These are phyloP conservation scores for Dioszegia hungarica DNA, from an alignment of 768 basidiomycete species.

Conservation along the genomic window DNA sequence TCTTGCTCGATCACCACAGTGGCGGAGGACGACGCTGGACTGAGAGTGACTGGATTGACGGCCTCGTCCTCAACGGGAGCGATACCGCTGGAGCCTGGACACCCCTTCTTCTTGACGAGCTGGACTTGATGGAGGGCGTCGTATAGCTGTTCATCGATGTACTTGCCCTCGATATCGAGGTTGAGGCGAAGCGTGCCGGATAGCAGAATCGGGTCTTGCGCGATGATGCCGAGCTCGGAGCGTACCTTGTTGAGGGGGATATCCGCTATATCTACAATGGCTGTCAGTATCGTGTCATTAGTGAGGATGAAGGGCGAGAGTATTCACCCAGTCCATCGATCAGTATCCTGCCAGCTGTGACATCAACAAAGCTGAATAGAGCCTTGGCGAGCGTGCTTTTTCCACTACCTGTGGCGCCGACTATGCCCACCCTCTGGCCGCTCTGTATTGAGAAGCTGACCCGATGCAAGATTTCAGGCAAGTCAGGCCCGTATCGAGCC, in stretches of 20 bases:
- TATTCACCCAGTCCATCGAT: conserved; percentile 41
- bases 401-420: conserved; percentile 42
- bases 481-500: conserved; percentile 22
- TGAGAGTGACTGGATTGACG: no score
- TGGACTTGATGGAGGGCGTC: conserved; percentile 39
- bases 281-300: not conserved
- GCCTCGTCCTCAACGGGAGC: not conserved
- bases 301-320: no score
- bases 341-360: conserved; percentile 34
- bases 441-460: conserved; percentile 29
- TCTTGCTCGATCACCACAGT: not conserved
- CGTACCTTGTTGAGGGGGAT: conserved; percentile 34
- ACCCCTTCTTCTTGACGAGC: conserved; percentile 12
- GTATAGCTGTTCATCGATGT: conserved; percentile 35
- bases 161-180: conserved; percentile 37
- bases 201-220: conserved; percentile 42
- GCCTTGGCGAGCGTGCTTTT: conserved; percentile 43
- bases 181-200: conserved; percentile 38
- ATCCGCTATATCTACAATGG: conserved; percentile 33
- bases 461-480: conserved; percentile 37
- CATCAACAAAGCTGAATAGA: conserved; percentile 45
- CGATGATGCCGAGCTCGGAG: conserved; percentile 38
- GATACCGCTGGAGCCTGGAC: not conserved
- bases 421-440: conserved; percentile 39
- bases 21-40: not conserved